These are phyloP conservation scores for Dactylorhiza incarnata DNA, from an alignment of 106 monocot genomes.

Conservation along the genomic window DNA sequence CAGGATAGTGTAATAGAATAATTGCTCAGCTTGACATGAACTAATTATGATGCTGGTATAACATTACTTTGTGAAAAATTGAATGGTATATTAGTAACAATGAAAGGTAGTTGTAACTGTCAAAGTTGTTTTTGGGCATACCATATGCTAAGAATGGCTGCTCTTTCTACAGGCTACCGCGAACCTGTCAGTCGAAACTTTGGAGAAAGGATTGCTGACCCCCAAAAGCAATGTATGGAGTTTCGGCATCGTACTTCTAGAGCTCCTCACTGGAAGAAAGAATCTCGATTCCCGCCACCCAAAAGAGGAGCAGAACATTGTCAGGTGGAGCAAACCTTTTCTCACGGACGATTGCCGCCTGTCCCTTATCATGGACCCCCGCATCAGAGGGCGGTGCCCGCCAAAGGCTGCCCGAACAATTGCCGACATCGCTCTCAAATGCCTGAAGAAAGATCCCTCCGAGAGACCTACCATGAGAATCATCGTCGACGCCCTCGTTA, in stretches of 20 bases:
- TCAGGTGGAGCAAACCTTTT: constrained; percentile 50
- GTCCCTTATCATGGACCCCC: constrained; percentile 43
- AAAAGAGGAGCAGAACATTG: constrained; percentile 43
- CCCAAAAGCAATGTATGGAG: constrained; percentile 58
- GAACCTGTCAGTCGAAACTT: constrained; percentile 56
- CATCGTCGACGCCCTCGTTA: constrained; percentile 34
- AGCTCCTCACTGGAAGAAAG: constrained; percentile 46
- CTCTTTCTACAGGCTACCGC: constrained; percentile 33
- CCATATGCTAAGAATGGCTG: neutral
- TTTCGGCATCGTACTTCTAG: constrained; percentile 52
- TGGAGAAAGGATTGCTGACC: constrained; percentile 69
- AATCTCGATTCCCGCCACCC: constrained; percentile 32
- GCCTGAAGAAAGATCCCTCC: constrained; percentile 40
- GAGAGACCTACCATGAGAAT: constrained; percentile 49
- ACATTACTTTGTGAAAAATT: no score
- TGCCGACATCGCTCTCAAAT: constrained; percentile 40
- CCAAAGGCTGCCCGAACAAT: constrained; percentile 33
- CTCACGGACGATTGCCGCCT: constrained; percentile 43
- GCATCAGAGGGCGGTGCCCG: constrained; percentile 38
- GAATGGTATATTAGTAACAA: neutral
- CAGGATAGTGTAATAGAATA: no score
- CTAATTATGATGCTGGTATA: no score
- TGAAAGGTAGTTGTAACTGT: neutral
- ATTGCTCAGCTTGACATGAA: no score
- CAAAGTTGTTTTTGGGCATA: neutral